Evolutionary conservation across 441 rosid species (phyloP), one percentile per base, ranked within the genome.

Genomic region (Pelargonium citronellum): DNA sequence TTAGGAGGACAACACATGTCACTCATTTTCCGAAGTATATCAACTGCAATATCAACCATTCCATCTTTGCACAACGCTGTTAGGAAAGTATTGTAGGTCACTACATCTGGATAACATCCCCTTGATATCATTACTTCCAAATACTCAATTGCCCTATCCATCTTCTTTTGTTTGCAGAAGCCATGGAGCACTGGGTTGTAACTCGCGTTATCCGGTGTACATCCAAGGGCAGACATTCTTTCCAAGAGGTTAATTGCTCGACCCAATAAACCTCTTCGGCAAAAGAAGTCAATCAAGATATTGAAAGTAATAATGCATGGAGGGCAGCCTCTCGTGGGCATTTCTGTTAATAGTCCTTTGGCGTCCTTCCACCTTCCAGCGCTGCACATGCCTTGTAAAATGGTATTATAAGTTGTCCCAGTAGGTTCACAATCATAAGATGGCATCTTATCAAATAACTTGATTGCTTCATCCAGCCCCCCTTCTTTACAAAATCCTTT

Each of bases 331-430:
- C 87, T 89, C 4, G 76, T 64, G 43, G 83, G 79, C 97, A 91
- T 91, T 20, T 91, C 89, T 49, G 89, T 75, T 30, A 93, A 79
- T 30, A 93, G 85, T 76, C 66, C 87, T 79, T 93, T 46, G 51
- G 98, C 97, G 46, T 93, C 97, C 85, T 79, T 86, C 98, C 96
- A 88, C 77, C 98, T 85, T 66, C 91, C 96, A 0, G 95, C 81
- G 75, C 91, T 81, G 73, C 97, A 91, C 96, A 89, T 81, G 79
- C 95, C 84, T 65, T 95, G 86, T 79, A 93, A 75, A 9, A 93
- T 85, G 46, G 84, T 91, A 75, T 93, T 93, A 77, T 89, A 87
- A 8, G 95, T 87, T 62, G 91, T 86, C 69, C 88, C 95, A 77
- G 88, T 85, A 2, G 98, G 97, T 68, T 87, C 85, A 78, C 89